Evolutionary conservation across 2,329 filamentous ascomycete genomes (phyloP).

Genomic region (Coniochaeta ligniaria): DNA sequence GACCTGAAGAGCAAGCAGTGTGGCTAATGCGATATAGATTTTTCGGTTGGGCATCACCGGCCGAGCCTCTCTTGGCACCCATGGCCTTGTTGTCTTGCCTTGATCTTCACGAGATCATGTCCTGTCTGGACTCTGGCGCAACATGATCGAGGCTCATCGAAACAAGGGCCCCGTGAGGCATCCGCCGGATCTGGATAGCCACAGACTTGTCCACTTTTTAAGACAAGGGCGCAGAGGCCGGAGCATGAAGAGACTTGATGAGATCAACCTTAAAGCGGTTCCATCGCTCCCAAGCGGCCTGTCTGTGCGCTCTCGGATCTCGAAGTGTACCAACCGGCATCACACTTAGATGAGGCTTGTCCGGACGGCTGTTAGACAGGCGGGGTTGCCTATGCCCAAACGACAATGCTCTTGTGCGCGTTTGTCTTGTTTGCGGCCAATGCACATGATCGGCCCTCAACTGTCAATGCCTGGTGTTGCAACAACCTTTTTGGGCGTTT

Average conservation of each 20-base stretch:
- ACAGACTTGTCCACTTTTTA: background rate
- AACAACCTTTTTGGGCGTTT: background rate
- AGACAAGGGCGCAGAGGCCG: background rate
- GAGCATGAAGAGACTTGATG: background rate
- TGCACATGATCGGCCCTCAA: background rate
- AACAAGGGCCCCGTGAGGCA: background rate
- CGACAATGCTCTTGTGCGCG: slow-evolving; percentile 2
- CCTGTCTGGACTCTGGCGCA: background rate
- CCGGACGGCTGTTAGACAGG: slow-evolving; percentile 9
- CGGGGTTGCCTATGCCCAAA: slow-evolving; percentile 13
- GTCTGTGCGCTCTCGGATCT: slow-evolving; percentile 22
- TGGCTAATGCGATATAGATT: background rate
- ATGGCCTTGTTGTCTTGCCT: background rate
- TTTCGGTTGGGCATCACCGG: background rate
- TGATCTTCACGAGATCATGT: background rate
- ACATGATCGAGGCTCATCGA: background rate
- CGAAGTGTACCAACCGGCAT: slow-evolving; percentile 11
- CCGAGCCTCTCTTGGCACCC: background rate
- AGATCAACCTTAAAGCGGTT: background rate
- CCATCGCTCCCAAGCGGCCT: background rate
- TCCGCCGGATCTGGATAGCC: background rate
- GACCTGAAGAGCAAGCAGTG: background rate
- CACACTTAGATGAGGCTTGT: slow-evolving; percentile 18
- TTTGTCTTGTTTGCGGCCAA: background rate
- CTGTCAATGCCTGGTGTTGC: background rate